These are phyloP conservation scores for Blastobotrys attinorum DNA, from an alignment of 805 yeast genomes.

Conservation along the genomic window DNA sequence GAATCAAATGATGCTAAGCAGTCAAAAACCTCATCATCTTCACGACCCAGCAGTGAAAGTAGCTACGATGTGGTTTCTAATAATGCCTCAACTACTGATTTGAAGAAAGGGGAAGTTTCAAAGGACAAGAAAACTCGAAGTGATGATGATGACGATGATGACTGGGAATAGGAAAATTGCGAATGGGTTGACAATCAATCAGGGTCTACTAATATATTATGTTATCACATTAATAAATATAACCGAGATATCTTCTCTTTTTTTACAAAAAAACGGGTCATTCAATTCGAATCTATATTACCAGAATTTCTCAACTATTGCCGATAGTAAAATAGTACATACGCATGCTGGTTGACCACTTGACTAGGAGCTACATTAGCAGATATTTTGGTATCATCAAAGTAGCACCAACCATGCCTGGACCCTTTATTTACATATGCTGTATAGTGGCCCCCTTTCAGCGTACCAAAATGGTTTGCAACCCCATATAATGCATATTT, in stretches of 20 bases:
- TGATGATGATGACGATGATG: slow-evolving; percentile 44
- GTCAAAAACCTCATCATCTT: slow-evolving; percentile 12
- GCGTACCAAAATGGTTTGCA: slow-evolving; percentile 74
- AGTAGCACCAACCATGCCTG: slow-evolving; percentile 64
- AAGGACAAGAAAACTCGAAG: slow-evolving; percentile 17
- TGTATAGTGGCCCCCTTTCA: slow-evolving; percentile 86
- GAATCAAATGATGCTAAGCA: slow-evolving; percentile 9
- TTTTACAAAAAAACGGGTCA: not conserved
- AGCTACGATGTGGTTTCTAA: slow-evolving; percentile 36
- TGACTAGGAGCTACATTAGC: slow-evolving; percentile 41
- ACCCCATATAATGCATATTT: slow-evolving; percentile 70
- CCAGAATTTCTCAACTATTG: slow-evolving; percentile 8
- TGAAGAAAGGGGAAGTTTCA: too few relatives aligned
- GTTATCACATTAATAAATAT: not conserved
- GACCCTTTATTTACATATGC: slow-evolving; percentile 62
- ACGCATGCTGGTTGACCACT: slow-evolving; percentile 68
- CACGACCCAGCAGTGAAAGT: slow-evolving; percentile 34
- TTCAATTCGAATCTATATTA: not conserved
- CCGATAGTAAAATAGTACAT: slow-evolving; percentile 70
- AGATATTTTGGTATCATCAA: slow-evolving; percentile 69
- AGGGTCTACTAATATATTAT: not conserved
- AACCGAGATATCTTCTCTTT: too few relatives aligned
- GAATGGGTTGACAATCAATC: not conserved
- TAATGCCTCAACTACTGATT: slow-evolving; percentile 31
- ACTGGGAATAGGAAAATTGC: slow-evolving; percentile 44